phyloP scores from a whole-genome alignment of 192 early-diverging fungal species.

The Backusella parvicylindrica region DNA sequence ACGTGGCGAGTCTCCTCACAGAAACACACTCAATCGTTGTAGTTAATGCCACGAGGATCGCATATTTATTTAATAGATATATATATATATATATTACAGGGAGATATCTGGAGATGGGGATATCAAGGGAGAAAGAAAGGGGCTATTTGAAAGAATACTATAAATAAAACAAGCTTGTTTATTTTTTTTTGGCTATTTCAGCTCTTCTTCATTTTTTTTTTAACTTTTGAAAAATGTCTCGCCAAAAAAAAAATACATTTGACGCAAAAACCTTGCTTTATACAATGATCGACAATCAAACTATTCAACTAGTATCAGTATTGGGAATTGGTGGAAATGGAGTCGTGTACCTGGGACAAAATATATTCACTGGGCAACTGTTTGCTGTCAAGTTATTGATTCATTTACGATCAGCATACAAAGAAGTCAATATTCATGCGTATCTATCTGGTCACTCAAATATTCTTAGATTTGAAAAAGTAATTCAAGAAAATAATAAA shows the following conservation, averaged over 20 bases:
- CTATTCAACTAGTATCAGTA: constrained; percentile 27
- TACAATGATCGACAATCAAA: constrained; percentile 10
- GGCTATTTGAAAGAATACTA: not conserved
- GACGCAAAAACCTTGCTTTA: constrained; percentile 11
- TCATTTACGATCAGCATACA: constrained; percentile 57
- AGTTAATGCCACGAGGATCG: not conserved
- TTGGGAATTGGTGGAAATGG: constrained; percentile 78
- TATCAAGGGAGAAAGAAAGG: not conserved
- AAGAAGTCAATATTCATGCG: constrained; percentile 63
- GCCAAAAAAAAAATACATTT: not conserved
- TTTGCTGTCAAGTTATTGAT: constrained; percentile 76
- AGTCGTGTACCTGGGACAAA: constrained; percentile 66
- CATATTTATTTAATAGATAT: not conserved
- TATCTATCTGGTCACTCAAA: constrained; percentile 63
- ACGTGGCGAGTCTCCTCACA: constrained; percentile 2
- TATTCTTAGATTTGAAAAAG: constrained; percentile 61
- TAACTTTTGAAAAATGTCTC: not conserved
- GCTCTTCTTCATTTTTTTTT: not conserved
- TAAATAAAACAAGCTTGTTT: not conserved
- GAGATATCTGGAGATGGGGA: not conserved
- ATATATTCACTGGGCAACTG: constrained; percentile 47
- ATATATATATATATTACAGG: not conserved
- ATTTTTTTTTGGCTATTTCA: not conserved
- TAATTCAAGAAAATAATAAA: constrained; percentile 59
- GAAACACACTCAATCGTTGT: not conserved